Conservation (phyloP, 495 filamentous ascomycete genomes). For the Trichocladium uniseriatum region DNA sequence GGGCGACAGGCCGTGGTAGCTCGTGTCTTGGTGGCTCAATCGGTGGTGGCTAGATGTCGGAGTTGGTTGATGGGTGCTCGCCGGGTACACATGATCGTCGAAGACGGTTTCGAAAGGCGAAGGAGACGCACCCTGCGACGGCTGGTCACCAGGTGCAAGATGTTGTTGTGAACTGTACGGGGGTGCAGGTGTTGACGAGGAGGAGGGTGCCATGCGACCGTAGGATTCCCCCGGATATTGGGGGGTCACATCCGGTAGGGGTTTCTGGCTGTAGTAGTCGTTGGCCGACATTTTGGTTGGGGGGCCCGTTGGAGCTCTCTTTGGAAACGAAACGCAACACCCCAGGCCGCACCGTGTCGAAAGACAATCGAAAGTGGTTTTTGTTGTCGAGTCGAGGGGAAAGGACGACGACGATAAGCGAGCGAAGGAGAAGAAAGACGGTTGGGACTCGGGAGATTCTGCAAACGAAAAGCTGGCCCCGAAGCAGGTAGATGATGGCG, state of each 20-base stretch:
- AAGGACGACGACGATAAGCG: too few relatives aligned
- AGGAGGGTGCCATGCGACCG: constrained; percentile 35
- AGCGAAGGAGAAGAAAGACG: too few relatives aligned
- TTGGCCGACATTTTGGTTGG: constrained; percentile 64
- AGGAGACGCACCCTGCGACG: constrained; percentile 18
- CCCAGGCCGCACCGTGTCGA: not conserved
- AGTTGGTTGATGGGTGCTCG: constrained; percentile 30
- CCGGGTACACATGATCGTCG: constrained; percentile 53
- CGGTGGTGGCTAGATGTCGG: constrained; percentile 34
- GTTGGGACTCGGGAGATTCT: too few relatives aligned
- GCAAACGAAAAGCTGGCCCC: too few relatives aligned
- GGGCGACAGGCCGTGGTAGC: constrained; percentile 45
- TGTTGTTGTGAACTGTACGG: constrained; percentile 23
- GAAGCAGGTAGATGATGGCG: too few relatives aligned
- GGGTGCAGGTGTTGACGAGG: constrained; percentile 29
- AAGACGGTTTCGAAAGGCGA: constrained; percentile 46
- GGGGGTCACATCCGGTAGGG: constrained; percentile 29
- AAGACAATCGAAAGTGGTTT: not conserved
- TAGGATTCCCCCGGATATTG: constrained; percentile 15
- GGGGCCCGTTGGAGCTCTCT: not conserved
- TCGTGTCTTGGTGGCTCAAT: constrained; percentile 41
- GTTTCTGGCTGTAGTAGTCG: constrained; percentile 61
- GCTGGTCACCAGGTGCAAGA: constrained; percentile 18
- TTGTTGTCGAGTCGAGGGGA: not conserved
- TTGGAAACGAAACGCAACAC: not conserved